Conservation (phyloP, 805 yeast species). For the Saccharomycopsis capsularis region DNA sequence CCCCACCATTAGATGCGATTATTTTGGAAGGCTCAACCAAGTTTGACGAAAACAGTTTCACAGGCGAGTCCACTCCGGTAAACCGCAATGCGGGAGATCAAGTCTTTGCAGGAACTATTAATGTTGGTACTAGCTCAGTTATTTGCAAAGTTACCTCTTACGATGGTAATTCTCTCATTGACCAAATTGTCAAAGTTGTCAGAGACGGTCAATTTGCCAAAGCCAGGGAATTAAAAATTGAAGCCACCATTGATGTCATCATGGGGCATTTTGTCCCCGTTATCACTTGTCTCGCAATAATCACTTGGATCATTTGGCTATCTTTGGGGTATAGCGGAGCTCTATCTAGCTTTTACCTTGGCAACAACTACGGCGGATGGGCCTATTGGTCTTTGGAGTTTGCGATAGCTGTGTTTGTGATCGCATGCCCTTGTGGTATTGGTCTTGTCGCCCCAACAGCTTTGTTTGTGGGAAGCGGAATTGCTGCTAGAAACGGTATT, state of each 20-base stretch:
- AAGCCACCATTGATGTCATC: constrained; percentile 74
- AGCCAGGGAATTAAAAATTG: constrained; percentile 73
- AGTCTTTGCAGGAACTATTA: constrained; percentile 87
- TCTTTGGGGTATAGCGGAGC: constrained; percentile 3
- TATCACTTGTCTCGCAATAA: constrained; percentile 51
- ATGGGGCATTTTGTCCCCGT: constrained; percentile 83
- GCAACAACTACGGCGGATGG: constrained; percentile 42
- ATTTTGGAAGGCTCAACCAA: constrained; percentile 74
- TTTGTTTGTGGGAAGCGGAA: constrained; percentile 97
- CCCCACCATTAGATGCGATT: constrained; percentile 86
- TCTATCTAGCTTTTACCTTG: constrained; percentile 45
- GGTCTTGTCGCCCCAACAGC: constrained; percentile 99
- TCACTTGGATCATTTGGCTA: constrained; percentile 58
- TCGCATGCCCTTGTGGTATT: constrained; percentile 97
- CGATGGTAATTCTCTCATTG: constrained; percentile 79
- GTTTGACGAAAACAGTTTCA: constrained; percentile 80
- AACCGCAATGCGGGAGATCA: constrained; percentile 50
- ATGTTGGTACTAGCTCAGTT: constrained; percentile 69
- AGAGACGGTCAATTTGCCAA: constrained; percentile 81
- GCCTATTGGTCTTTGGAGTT: constrained; percentile 65
- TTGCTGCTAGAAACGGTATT: constrained; percentile 86
- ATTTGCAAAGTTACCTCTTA: constrained; percentile 61
- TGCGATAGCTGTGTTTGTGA: constrained; percentile 88
- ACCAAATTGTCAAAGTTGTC: constrained; percentile 80
- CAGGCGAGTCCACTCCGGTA: constrained; percentile 86